Percentiles rank a stretch among this genome's conserved stretches.
Evolutionary conservation across 1,284 basidiomycete species (phyloP).

Genomic region (Tylopilus sp.): DNA sequence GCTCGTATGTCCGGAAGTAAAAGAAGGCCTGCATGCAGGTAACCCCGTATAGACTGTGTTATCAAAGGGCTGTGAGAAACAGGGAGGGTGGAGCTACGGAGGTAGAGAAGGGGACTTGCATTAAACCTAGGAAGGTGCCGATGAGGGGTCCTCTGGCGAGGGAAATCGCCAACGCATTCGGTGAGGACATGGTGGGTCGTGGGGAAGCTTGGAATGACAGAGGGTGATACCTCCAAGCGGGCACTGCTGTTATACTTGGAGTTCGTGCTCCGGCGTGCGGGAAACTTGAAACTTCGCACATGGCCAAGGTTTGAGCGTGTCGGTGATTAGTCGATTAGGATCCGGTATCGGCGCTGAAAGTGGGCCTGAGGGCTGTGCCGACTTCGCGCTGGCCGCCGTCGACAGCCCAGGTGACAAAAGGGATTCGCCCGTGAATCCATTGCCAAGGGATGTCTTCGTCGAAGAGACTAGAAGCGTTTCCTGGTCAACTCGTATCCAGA

Average conservation of each 20-base stretch:
- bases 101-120: slow-evolving; percentile 13
- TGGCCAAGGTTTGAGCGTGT: not conserved
- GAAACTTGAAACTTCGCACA: too few relatives aligned
- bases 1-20: slow-evolving; percentile 27
- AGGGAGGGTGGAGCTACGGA: not conserved
- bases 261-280: not conserved
- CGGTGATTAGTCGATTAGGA: not conserved
- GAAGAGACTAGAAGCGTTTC: too few relatives aligned
- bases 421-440: too few relatives aligned
- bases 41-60: slow-evolving; percentile 26
- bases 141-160: slow-evolving; percentile 28
- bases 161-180: slow-evolving; percentile 1
- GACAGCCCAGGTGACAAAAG: too few relatives aligned
- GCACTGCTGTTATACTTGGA: not conserved
- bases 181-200: slow-evolving; percentile 13
- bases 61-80: slow-evolving; percentile 3
- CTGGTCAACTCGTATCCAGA: too few relatives aligned
- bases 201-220: too few relatives aligned
- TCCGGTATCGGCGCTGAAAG: slow-evolving; percentile 19
- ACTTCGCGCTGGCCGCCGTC: too few relatives aligned
- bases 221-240: too few relatives aligned
- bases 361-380: too few relatives aligned
- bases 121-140: slow-evolving; percentile 26
- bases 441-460: too few relatives aligned
- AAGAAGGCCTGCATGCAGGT: slow-evolving; percentile 31